A percentile compares a stretch with the other conserved stretches of the same genome.
Conservation (phyloP, 352 stramenopile species). For the Elongisporangium prolatum region DNA sequence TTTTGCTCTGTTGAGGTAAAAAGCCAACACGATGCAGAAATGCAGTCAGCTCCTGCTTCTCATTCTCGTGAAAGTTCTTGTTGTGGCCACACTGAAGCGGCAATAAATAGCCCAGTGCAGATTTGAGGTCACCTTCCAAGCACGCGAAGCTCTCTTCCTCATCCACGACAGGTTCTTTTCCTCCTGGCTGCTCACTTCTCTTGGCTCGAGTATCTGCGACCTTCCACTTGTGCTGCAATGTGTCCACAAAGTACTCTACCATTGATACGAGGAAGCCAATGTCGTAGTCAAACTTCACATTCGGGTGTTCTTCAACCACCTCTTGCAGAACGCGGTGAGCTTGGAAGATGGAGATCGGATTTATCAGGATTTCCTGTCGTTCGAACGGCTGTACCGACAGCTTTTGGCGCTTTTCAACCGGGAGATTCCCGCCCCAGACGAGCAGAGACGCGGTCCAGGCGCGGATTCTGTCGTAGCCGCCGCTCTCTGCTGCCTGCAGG, state of each 20-base stretch:
- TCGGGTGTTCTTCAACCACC: conserved; percentile 51
- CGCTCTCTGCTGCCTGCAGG: conserved; percentile 68
- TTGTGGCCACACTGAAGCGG: conserved; percentile 83
- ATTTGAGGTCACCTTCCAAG: conserved; percentile 7
- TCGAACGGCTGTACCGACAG: conserved; percentile 60
- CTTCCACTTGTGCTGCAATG: conserved; percentile 49
- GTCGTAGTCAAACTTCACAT: conserved; percentile 70
- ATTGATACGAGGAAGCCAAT: conserved; percentile 66
- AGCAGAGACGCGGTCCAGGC: conserved; percentile 75
- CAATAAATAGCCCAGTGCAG: conserved; percentile 49
- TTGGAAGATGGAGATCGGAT: conserved; percentile 52
- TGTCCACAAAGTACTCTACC: conserved; percentile 73
- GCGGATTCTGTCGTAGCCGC: conserved; percentile 75
- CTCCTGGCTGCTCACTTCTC: conserved; percentile 6
- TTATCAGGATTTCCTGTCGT: conserved; percentile 60
- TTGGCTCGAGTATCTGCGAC: conserved; percentile 25
- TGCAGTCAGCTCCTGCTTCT: conserved; percentile 60
- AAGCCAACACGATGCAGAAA: conserved; percentile 55
- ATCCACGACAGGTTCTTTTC: conserved; percentile 6
- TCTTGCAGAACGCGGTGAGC: conserved; percentile 46
- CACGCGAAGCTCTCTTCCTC: neutral
- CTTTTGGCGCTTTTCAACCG: conserved; percentile 19
- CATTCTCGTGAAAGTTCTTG: conserved; percentile 70
- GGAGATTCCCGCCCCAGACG: conserved; percentile 59
- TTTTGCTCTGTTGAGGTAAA: conserved; percentile 1